Evolutionary conservation across 169 alveolate species (phyloP).

Genomic region (Eimeria sp.): DNA sequence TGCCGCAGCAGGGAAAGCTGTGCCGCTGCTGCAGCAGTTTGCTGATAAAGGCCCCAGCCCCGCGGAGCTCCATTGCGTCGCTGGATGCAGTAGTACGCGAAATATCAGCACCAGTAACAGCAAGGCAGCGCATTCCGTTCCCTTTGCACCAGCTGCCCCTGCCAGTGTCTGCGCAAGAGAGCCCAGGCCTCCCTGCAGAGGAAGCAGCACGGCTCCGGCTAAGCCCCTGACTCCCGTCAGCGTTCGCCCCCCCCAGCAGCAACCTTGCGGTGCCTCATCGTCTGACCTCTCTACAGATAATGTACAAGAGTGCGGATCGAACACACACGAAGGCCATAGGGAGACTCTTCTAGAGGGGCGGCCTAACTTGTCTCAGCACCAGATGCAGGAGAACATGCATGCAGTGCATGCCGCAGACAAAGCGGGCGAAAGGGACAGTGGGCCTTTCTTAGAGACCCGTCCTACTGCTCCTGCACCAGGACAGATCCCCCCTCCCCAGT

Average conservation of each 20-base stretch:
- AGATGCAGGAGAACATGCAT: background rate
- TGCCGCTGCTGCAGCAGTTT: conserved; percentile 5
- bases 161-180: background rate
- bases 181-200: background rate
- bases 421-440: background rate
- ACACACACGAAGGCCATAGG: background rate
- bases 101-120: background rate
- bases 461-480: background rate
- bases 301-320: background rate
- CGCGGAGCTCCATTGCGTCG: background rate
- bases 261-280: background rate
- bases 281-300: background rate
- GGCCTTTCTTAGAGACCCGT: background rate
- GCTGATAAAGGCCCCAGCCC: background rate
- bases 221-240: background rate
- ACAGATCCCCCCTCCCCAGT: background rate
- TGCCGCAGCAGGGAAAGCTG: background rate
- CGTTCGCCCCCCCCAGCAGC: background rate
- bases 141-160: background rate
- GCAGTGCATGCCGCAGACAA: background rate
- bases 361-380: background rate
- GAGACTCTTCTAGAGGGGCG: background rate
- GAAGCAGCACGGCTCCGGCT: background rate
- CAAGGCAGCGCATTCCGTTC: background rate
- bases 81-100: background rate